Conservation (phyloP, 1,284 basidiomycete species). For the Pseudozyma thailandica region DNA sequence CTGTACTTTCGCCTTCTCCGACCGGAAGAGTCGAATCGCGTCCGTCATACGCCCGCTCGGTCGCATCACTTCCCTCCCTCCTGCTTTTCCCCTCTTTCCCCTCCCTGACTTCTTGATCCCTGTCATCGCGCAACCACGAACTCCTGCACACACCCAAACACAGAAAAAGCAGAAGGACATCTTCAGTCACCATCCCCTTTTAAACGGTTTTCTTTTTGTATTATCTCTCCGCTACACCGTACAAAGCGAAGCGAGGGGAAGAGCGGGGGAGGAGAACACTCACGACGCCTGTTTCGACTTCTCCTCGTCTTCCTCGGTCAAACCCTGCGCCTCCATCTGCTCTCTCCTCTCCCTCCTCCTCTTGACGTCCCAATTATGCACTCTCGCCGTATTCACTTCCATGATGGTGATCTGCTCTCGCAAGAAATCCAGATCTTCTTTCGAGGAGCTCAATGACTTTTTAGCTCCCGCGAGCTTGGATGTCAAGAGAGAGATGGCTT, state of each 20-base stretch:
- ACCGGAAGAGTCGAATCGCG: background rate
- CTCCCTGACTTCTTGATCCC: constrained; percentile 16
- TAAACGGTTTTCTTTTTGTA: too few relatives aligned
- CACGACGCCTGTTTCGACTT: constrained; percentile 40
- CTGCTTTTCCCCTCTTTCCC: background rate
- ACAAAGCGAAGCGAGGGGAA: background rate
- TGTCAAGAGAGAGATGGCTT: constrained; percentile 80
- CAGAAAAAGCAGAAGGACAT: background rate
- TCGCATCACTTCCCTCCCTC: constrained; percentile 1
- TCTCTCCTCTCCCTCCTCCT: constrained; percentile 74
- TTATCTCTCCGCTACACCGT: too few relatives aligned
- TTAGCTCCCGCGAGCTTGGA: constrained; percentile 84
- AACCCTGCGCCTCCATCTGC: constrained; percentile 34
- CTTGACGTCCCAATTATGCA: constrained; percentile 97
- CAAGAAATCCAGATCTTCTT: constrained; percentile 91
- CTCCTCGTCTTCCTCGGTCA: constrained; percentile 13
- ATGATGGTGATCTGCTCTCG: constrained; percentile 95
- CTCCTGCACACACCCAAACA: constrained; percentile 11
- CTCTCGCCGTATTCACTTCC: constrained; percentile 96
- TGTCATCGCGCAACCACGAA: constrained; percentile 34
- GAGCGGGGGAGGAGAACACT: constrained; percentile 18
- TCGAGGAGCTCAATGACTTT: constrained; percentile 76
- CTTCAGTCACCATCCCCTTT: constrained; percentile 19
- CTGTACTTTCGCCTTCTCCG: background rate
- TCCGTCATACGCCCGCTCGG: background rate